Evolutionary conservation across 2,329 filamentous ascomycete species (phyloP).

Genomic region (Phoma sp.): DNA sequence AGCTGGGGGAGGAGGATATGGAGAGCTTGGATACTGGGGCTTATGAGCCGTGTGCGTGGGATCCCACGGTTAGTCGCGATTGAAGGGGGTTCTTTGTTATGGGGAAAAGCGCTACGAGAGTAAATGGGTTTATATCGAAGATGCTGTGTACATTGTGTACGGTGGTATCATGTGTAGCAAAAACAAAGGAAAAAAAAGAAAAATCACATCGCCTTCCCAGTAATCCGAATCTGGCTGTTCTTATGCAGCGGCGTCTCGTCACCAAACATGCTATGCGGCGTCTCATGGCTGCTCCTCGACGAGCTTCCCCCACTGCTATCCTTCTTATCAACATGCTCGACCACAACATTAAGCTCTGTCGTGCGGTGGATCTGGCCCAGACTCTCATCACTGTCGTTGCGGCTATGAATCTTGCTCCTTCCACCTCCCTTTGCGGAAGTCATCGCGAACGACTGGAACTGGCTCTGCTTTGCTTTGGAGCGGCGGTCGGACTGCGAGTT

Average conservation of each 20-base stretch:
- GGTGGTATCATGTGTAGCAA: conserved; percentile 6
- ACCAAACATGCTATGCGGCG: conserved; percentile 29
- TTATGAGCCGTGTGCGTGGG: conserved; percentile 66
- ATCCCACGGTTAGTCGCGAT: conserved; percentile 57
- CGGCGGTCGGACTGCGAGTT: conserved; percentile 22
- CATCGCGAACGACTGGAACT: conserved; percentile 28
- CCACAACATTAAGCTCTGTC: conserved; percentile 33
- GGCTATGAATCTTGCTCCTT: conserved; percentile 20
- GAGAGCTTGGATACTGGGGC: conserved; percentile 58
- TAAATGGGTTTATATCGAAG: conserved; percentile 11
- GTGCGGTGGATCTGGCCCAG: conserved; percentile 32
- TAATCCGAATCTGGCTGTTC: conserved; percentile 11
- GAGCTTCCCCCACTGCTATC: conserved; percentile 18
- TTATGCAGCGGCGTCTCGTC: conserved; percentile 37
- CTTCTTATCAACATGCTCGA: conserved; percentile 20
- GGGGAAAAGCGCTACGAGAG: neutral
- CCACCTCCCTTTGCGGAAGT: conserved; percentile 17
- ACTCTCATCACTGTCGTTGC: conserved; percentile 32
- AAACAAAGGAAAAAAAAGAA: conserved; percentile 5
- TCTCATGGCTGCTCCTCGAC: conserved; percentile 30
- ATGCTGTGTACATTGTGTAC: conserved; percentile 5
- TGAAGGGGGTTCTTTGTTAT: conserved; percentile 22
- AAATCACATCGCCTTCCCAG: conserved; percentile 6
- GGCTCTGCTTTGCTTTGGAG: conserved; percentile 11
- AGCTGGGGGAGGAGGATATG: conserved; percentile 65